Evolutionary conservation across 805 yeast species (phyloP).

Genomic region (Tetrapisispora fleetii): DNA sequence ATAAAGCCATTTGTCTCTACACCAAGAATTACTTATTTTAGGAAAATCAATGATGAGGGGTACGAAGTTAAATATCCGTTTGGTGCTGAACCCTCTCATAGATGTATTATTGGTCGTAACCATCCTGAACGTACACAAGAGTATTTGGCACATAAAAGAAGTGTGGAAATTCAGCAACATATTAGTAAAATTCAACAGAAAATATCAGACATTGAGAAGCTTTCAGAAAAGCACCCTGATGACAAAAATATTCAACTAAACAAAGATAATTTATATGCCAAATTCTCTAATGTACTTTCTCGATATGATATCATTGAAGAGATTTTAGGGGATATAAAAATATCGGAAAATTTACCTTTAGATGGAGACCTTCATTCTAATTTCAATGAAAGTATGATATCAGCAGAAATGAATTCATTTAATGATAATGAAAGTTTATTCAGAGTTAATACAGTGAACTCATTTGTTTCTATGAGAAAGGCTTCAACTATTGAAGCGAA

Average conservation of each 20-base stretch:
- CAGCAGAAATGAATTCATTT: background rate
- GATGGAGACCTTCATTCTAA: constrained; percentile 4
- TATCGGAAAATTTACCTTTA: constrained; percentile 17
- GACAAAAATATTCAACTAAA: constrained; percentile 4
- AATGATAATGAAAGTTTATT: constrained; percentile 10
- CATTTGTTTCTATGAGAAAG: constrained; percentile 25
- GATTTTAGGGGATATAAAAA: constrained; percentile 24
- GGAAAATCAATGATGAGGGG: constrained; percentile 40
- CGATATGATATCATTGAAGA: constrained; percentile 25
- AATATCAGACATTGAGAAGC: constrained; percentile 4
- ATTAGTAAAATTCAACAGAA: constrained; percentile 17
- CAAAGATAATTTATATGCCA: constrained; percentile 11
- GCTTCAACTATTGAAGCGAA: constrained; percentile 19
- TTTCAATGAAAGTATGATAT: constrained; percentile 7
- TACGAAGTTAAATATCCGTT: constrained; percentile 44
- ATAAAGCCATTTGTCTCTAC: constrained; percentile 40
- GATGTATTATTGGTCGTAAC: constrained; percentile 41
- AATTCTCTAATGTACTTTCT: constrained; percentile 27
- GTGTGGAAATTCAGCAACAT: constrained; percentile 32
- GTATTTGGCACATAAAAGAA: constrained; percentile 33
- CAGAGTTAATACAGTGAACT: constrained; percentile 21
- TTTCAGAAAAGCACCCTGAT: background rate
- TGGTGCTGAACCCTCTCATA: constrained; percentile 47
- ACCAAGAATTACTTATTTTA: constrained; percentile 51
- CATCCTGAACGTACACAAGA: constrained; percentile 50